These are phyloP conservation scores for Microglena sp. DNA, from an alignment of 139 green algal species.

Conservation along the genomic window DNA sequence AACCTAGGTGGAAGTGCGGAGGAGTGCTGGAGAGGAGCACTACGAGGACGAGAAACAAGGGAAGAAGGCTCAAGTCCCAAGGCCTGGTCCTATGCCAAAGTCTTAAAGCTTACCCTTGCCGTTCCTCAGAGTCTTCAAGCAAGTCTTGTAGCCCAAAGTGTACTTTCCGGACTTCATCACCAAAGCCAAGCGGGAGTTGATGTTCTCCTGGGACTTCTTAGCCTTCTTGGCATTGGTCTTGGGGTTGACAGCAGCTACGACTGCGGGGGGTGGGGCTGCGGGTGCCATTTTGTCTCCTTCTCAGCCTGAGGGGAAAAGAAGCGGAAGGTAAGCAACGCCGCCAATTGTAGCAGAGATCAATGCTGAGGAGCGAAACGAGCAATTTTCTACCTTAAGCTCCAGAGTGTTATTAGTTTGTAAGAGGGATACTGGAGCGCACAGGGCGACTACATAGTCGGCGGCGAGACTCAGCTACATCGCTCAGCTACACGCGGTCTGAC, in stretches of 20 bases:
- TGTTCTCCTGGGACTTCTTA: slow-evolving; percentile 19
- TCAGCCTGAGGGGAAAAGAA: slow-evolving; percentile 18
- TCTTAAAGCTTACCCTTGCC: slow-evolving; percentile 79
- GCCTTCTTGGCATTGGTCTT: slow-evolving; percentile 9
- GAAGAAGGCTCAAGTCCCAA: too few species aligned
- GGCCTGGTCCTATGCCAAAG: too few species aligned
- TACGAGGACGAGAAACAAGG: too few species aligned
- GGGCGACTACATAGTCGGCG: too few species aligned
- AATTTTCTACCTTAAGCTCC: slow-evolving; percentile 5
- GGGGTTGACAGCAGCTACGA: too few species aligned
- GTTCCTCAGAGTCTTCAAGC: slow-evolving; percentile 88
- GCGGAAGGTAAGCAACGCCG: too few species aligned
- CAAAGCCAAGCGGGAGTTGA: slow-evolving; percentile 64
- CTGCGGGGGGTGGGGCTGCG: too few species aligned
- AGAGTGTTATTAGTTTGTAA: background rate
- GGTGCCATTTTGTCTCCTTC: slow-evolving; percentile 26
- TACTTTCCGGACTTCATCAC: slow-evolving; percentile 99
- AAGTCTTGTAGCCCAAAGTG: slow-evolving; percentile 98
- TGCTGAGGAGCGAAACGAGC: background rate
- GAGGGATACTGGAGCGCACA: background rate
- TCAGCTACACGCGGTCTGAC: too few species aligned
- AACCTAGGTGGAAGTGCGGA: too few species aligned
- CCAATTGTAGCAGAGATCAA: too few species aligned
- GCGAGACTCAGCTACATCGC: too few species aligned
- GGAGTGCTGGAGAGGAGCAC: too few species aligned